A percentile compares a stretch with the other conserved stretches of the same genome.
Evolutionary conservation across 257 asterid species (phyloP).

Genomic region (Fraxinus quadrangulata): DNA sequence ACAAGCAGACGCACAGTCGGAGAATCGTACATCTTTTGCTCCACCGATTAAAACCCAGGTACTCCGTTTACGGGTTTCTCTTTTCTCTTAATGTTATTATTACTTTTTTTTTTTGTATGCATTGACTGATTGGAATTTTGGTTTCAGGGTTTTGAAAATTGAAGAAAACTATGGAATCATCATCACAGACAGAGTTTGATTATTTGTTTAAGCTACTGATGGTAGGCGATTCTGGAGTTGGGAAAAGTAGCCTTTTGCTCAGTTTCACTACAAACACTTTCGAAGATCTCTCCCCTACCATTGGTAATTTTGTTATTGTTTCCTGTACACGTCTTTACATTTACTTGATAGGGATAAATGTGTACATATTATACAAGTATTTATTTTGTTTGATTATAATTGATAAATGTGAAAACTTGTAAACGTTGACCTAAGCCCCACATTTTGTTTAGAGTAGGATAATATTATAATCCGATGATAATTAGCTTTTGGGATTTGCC

Average conservation of each 20-base stretch:
- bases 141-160: conserved; percentile 8
- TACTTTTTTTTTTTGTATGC: neutral
- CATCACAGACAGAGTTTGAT: conserved; percentile 41
- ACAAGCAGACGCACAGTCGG: neutral
- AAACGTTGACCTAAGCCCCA: neutral
- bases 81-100: neutral
- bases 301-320: conserved; percentile 29
- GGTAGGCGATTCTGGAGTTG: conserved; percentile 94
- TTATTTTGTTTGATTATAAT: neutral
- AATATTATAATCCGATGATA: neutral
- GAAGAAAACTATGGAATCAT: conserved; percentile 39
- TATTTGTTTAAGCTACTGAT: conserved; percentile 45
- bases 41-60: neutral
- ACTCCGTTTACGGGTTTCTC: neutral
- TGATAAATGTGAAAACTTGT: neutral
- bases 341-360: neutral
- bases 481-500: neutral
- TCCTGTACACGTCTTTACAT: neutral
- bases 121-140: neutral
- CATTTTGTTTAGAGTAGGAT: neutral
- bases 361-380: neutral
- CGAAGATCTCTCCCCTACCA: conserved; percentile 89
- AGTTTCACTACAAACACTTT: conserved; percentile 84
- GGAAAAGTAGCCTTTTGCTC: conserved; percentile 84
- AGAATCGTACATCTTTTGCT: neutral